Percentiles rank a stretch among this genome's conserved stretches.
Conservation (phyloP, 1,284 basidiomycete species). For the Cronartium quercuum region DNA sequence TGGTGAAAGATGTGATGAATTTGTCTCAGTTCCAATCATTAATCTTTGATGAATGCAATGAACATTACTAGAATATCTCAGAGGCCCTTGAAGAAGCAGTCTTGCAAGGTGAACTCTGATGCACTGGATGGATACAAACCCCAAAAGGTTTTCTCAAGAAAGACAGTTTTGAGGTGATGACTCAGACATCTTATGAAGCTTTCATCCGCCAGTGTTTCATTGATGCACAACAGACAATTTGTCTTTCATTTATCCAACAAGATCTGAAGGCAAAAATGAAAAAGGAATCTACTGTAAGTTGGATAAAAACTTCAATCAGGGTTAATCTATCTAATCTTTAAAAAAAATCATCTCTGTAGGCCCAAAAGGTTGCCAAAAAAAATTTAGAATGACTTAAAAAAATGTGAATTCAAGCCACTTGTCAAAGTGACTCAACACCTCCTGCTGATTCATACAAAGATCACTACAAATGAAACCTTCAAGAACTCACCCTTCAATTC, state of each 20-base stretch:
- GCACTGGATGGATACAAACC: neutral
- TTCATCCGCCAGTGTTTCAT: neutral
- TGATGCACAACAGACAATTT: neutral
- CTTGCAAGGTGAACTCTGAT: too few species aligned
- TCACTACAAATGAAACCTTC: too few species aligned
- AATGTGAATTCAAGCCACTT: too few species aligned
- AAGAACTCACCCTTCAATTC: too few species aligned
- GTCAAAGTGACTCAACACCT: conserved; percentile 42
- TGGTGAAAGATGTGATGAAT: neutral
- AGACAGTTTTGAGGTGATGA: neutral
- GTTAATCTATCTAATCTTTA: neutral
- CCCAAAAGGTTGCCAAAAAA: neutral
- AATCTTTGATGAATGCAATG: neutral
- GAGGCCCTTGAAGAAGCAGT: too few species aligned
- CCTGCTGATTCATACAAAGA: too few species aligned
- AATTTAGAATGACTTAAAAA: neutral
- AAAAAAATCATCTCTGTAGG: neutral
- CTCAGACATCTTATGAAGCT: neutral
- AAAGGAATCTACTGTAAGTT: neutral
- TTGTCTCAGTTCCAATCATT: neutral
- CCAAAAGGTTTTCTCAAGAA: neutral
- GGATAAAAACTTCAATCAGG: neutral
- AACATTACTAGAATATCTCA: too few species aligned
- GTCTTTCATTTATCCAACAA: neutral
- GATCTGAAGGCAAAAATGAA: neutral